Base-by-base conservation (phyloP, 495 filamentous ascomycete species). In the Clavariopsis aquatica region DNA sequence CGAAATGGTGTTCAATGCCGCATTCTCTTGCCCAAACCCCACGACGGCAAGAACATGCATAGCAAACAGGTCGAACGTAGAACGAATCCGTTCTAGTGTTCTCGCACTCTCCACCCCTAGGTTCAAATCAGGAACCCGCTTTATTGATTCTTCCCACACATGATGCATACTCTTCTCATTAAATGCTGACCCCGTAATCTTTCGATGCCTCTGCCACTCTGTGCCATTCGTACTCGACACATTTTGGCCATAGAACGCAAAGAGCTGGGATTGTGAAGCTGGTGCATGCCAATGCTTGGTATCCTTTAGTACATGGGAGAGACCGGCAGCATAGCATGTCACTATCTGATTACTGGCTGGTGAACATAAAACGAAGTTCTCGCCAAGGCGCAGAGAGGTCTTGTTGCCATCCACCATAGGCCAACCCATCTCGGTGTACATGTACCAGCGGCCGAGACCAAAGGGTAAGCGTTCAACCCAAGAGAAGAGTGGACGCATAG, bases 361-460 rank as follows among this genome's bases (percentile, higher is more conserved):
- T 20, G 61, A 49, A 31, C 52, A 49, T 15, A 64, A 49, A 2
- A 64, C 46, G 26, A 64, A 64, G 22, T 57, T 64, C 41, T 64
- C 61, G 41, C 47, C 49, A 8, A 57, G 27, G 1, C 61, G 61
- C 3, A 38, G 27, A 7, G 26, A 10, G 2, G 52, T 64, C 26
- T 23, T 47, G 27, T 64, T 51, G 24, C 27, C 52, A 22, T 64
- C 61, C 6, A 36, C 31, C 36, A 22, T 12, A 1, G 26, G 23
- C 52, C 52, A 64, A 8, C 52, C 60, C 61, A 64, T 64, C 4
- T 57, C 53, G 8, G 61, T 64, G 61, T 64, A 64, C n/a, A 64
- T 9, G 28, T 64, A 64, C 61, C 61, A 64, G 43, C 23, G 27
- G n/a, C 61, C 61, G 45, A 64, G 61, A n/a, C 41, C 52, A 43